Evolutionary conservation across 2,329 filamentous ascomycete genomes (phyloP).

Genomic region (Colletotrichum godetiae): DNA sequence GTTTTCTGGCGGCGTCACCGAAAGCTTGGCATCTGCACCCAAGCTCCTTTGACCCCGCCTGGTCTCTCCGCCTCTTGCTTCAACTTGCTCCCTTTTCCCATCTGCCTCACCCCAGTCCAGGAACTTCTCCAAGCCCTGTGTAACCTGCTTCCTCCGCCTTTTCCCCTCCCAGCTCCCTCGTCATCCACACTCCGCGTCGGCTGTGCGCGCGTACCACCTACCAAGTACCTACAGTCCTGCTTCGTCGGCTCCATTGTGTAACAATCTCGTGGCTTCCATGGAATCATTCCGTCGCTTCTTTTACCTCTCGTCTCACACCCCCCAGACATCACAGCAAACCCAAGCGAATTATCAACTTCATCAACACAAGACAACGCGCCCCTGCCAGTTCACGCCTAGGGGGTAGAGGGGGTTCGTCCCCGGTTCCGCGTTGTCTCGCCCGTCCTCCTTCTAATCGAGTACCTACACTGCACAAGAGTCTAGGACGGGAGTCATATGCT

Average conservation of each 20-base stretch:
- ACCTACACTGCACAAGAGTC: neutral
- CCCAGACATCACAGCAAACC: neutral
- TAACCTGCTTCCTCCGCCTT: conserved; percentile 11
- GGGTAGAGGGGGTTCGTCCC: neutral
- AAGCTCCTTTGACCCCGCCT: conserved; percentile 1
- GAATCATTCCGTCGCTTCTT: neutral
- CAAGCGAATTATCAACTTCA: neutral
- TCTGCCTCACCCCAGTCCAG: neutral
- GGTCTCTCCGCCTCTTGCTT: conserved; percentile 12
- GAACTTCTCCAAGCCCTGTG: neutral
- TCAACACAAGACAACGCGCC: neutral
- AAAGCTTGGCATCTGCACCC: conserved; percentile 29
- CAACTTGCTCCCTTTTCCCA: neutral
- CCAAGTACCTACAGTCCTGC: neutral
- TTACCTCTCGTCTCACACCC: neutral
- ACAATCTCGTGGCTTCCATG: neutral
- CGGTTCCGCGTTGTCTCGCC: neutral
- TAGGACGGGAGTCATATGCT: neutral
- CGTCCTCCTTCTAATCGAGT: neutral
- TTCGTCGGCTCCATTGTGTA: neutral
- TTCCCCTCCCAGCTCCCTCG: neutral
- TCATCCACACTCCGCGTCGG: neutral
- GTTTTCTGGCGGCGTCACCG: conserved; percentile 26
- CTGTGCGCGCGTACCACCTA: neutral
- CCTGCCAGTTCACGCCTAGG: neutral